Conservation (phyloP, 176 grass and related monocot species). For the Juncus effusus region DNA sequence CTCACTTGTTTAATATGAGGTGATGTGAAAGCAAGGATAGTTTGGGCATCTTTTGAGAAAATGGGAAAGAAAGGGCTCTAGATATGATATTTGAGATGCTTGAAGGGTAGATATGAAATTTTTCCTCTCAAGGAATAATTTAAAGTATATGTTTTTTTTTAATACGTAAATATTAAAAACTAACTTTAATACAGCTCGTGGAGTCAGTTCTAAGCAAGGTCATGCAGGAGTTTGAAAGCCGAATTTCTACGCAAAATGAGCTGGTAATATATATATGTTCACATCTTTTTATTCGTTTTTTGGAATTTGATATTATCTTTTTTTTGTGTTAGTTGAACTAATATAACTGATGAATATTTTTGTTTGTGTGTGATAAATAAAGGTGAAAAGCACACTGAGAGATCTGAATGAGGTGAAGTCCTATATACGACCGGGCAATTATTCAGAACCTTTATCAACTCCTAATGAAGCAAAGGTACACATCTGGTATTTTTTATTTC, state of each 20-base stretch:
- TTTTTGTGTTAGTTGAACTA: not conserved
- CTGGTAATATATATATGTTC: constrained; percentile 33
- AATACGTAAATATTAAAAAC: constrained; percentile 17
- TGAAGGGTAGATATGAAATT: too few species aligned
- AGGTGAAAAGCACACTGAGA: constrained; percentile 41
- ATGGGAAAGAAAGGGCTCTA: too few species aligned
- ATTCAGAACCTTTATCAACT: constrained; percentile 28
- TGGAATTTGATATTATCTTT: constrained; percentile 15
- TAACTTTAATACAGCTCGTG: constrained; percentile 53
- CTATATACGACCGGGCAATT: constrained; percentile 31
- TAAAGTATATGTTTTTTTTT: not conserved
- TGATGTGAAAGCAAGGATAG: too few species aligned
- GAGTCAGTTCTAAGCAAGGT: constrained; percentile 75
- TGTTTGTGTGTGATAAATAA: not conserved
- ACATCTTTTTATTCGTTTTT: constrained; percentile 18
- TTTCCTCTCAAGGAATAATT: too few species aligned
- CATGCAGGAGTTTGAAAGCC: constrained; percentile 69
- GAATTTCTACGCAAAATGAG: constrained; percentile 51
- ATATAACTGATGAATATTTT: not conserved
- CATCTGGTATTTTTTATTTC: constrained; percentile 6
- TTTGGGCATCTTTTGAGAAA: too few species aligned
- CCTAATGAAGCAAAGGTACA: constrained; percentile 39
- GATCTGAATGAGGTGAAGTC: constrained; percentile 41
- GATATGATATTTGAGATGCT: too few species aligned
- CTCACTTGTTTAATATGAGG: not conserved